Base-by-base conservation (phyloP, 2,329 filamentous ascomycete species). In the Diaporthe vexans region DNA sequence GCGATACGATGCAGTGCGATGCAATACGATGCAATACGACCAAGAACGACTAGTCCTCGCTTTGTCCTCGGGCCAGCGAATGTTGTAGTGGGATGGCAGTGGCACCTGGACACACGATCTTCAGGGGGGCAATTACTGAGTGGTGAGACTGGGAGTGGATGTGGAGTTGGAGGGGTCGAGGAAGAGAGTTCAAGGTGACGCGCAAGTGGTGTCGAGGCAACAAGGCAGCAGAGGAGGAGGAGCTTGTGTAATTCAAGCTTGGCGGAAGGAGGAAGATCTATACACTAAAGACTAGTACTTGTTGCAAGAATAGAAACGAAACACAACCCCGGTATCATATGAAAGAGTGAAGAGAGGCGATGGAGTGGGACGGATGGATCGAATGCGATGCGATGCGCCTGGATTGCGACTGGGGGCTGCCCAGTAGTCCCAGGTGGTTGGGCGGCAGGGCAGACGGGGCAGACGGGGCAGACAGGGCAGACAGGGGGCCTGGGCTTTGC, bases 141-240 rank as follows among this genome's bases (percentile, higher is more conserved):
- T 57, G 37, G 51, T 57, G 43, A 48, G 24, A 43, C 46, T 61
- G 21, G 57, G 21, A 15, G 19, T 61, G 43, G 40, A 52, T 24
- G 58, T 29, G 69, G 48, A 56, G 33, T 35, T 48, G 19, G 24
- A 13, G 57, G n/a, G 21, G 24, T 37, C 10, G 68, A n/a, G 21
- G 46, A 67, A n/a, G 33, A 57, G 48, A 43, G 40, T 57, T 43
- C 21, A n/a, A 43, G 46, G 84, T 85, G 75, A 52, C 74, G 73
- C 52, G 77, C 73, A 46, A 43, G 46, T 40, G 73, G 40, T 51
- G 35, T 58, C 71, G 71, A 73, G 51, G 71, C 48, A 43, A 17
- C 29, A 13, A 43, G 51, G 71, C 48, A 54, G n/a, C n/a, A 13
- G 15, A 52, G 40, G 51, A 57, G 40, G 51, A 57, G 13, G 15